A percentile compares a stretch with the other conserved stretches of the same genome.
Conservation (phyloP, 75 land plant genomes). For the Picea sitchensis region DNA sequence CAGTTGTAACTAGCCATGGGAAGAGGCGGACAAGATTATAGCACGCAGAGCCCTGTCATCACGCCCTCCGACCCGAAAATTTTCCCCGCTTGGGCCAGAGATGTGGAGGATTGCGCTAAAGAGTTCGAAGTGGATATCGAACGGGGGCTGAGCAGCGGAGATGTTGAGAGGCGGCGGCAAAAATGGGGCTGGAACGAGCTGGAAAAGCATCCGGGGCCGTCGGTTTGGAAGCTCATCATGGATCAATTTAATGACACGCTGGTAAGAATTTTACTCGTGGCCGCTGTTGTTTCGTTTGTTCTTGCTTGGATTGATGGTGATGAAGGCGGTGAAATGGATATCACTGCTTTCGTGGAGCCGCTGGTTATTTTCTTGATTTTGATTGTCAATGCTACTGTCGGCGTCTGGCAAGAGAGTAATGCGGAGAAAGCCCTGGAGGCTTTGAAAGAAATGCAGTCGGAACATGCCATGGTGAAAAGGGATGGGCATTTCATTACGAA, state of each 20-base stretch:
- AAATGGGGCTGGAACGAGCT: slow-evolving; percentile 77
- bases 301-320: slow-evolving; percentile 55
- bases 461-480: slow-evolving; percentile 57
- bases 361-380: slow-evolving; percentile 78
- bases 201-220: slow-evolving; percentile 53
- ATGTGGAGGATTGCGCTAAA: slow-evolving; percentile 64
- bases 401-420: slow-evolving; percentile 92
- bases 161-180: slow-evolving; percentile 44
- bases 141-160: slow-evolving; percentile 44
- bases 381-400: slow-evolving; percentile 75
- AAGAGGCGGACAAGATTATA: too few relatives aligned
- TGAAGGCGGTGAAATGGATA: slow-evolving; percentile 36
- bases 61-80: slow-evolving; percentile 26
- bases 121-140: slow-evolving; percentile 44
- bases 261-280: slow-evolving; percentile 72
- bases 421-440: slow-evolving; percentile 94
- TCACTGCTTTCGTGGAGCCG: slow-evolving; percentile 79
- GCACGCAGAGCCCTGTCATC: too few relatives aligned
- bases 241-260: slow-evolving; percentile 86
- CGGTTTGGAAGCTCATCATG: slow-evolving; percentile 68
- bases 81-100: slow-evolving; percentile 68
- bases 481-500: slow-evolving; percentile 50
- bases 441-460: slow-evolving; percentile 83
- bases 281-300: slow-evolving; percentile 67
- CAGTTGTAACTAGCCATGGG: too few relatives aligned